Evolutionary conservation across 305 asterid genomes (phyloP).

Genomic region (Solanum hybrid): DNA sequence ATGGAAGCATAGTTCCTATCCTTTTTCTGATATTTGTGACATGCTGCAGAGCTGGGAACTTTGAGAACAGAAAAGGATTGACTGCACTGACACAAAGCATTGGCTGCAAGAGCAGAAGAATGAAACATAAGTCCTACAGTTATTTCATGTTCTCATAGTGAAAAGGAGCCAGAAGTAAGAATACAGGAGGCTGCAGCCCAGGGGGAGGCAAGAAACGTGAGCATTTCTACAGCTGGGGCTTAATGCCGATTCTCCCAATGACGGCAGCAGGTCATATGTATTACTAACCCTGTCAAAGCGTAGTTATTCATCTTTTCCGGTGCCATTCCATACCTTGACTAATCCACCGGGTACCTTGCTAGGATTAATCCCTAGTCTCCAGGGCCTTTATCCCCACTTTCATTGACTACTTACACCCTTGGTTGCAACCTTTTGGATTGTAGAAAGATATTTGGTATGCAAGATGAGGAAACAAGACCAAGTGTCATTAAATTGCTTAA

Average conservation of each 20-base stretch:
- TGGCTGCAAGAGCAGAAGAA: slow-evolving; percentile 56
- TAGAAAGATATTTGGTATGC: not conserved
- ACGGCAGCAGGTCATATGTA: not conserved
- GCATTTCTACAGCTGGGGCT: not conserved
- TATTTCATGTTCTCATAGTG: not conserved
- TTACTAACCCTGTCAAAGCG: not conserved
- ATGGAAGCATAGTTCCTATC: slow-evolving; percentile 68
- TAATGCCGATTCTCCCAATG: not conserved
- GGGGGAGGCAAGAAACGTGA: not conserved
- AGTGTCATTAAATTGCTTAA: not conserved
- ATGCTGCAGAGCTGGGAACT: slow-evolving; percentile 83
- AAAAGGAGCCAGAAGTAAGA: not conserved
- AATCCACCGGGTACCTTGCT: not conserved
- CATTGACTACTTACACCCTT: not conserved
- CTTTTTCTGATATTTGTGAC: slow-evolving; percentile 73
- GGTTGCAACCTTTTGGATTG: not conserved
- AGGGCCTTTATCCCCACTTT: not conserved
- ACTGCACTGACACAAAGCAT: slow-evolving; percentile 98
- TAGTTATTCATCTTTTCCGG: not conserved
- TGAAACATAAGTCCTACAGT: slow-evolving; percentile 7
- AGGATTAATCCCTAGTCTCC: not conserved
- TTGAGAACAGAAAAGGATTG: slow-evolving; percentile 72
- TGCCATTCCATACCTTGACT: not conserved
- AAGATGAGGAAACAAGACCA: not conserved
- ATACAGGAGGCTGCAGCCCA: not conserved